A percentile compares a stretch with the other conserved stretches of the same genome.
These are phyloP conservation scores for Cladobotryum protrusum DNA, from an alignment of 2,329 filamentous ascomycete species.

Conservation along the genomic window DNA sequence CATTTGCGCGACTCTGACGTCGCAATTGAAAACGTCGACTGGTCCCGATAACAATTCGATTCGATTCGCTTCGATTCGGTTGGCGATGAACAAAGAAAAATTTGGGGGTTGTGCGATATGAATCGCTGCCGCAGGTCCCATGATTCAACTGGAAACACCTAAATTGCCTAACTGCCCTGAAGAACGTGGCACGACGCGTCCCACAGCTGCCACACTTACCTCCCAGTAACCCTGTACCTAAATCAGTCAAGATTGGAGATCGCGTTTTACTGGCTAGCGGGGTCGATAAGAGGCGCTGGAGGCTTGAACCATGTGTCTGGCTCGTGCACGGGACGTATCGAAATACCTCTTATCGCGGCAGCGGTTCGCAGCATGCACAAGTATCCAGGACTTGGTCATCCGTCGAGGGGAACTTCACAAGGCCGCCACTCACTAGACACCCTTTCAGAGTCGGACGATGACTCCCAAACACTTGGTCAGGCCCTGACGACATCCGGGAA, in stretches of 20 bases:
- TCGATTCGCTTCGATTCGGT: too few relatives aligned
- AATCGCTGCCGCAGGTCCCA: too few relatives aligned
- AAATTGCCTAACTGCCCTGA: too few relatives aligned
- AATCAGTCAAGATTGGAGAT: not conserved
- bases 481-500: slow-evolving; percentile 11
- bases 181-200: too few relatives aligned
- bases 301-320: not conserved
- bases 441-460: not conserved
- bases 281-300: not conserved
- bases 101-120: too few relatives aligned
- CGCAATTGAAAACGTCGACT: not conserved
- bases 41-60: too few relatives aligned
- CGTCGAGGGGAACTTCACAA: not conserved
- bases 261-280: not conserved
- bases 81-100: too few relatives aligned
- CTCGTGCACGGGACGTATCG: not conserved
- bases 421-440: not conserved
- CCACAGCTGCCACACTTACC: not conserved
- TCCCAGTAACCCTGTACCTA: not conserved
- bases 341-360: not conserved
- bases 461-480: slow-evolving; percentile 3
- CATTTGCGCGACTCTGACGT: slow-evolving; percentile 1
- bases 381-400: not conserved
- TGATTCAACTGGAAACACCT: too few relatives aligned
- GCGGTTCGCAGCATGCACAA: not conserved